Evolutionary conservation across 2,329 filamentous ascomycete species (phyloP).

Genomic region (Apiospora pterosperma): DNA sequence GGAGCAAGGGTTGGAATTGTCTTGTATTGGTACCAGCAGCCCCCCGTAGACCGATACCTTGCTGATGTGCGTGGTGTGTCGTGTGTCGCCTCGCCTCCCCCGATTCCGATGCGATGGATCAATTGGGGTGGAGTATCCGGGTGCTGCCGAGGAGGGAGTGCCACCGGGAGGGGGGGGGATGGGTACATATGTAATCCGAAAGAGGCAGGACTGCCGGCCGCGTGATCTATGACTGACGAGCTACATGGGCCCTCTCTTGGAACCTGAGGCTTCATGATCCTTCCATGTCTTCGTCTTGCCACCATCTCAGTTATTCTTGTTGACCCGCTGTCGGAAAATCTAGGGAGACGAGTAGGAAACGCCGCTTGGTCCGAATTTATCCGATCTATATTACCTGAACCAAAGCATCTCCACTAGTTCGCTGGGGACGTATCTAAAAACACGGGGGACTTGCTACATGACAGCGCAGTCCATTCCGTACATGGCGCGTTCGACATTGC

Average conservation of each 20-base stretch:
- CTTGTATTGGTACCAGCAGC: too few relatives aligned
- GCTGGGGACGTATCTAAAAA: not conserved
- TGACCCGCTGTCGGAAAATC: not conserved
- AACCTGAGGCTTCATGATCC: not conserved
- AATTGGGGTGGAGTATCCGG: not conserved
- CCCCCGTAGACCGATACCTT: too few relatives aligned
- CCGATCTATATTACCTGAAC: not conserved
- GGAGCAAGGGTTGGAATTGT: not conserved
- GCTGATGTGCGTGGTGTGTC: too few relatives aligned
- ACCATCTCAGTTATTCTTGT: not conserved
- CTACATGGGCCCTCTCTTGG: not conserved
- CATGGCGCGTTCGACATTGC: constrained; percentile 91
- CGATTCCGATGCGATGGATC: not conserved
- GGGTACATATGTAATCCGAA: not conserved
- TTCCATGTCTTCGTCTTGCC: not conserved
- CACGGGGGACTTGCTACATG: constrained; percentile 60
- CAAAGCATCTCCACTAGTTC: not conserved
- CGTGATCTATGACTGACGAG: not conserved
- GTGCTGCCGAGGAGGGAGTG: not conserved
- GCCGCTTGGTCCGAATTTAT: not conserved
- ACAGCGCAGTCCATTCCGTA: constrained; percentile 86
- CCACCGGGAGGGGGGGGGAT: not conserved
- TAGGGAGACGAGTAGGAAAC: not conserved
- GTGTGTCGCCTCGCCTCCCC: too few relatives aligned
- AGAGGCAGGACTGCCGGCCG: not conserved